Evolutionary conservation across 768 basidiomycete species (phyloP), one percentile per base, ranked within the genome.

Genomic region (Inosperma sp.): DNA sequence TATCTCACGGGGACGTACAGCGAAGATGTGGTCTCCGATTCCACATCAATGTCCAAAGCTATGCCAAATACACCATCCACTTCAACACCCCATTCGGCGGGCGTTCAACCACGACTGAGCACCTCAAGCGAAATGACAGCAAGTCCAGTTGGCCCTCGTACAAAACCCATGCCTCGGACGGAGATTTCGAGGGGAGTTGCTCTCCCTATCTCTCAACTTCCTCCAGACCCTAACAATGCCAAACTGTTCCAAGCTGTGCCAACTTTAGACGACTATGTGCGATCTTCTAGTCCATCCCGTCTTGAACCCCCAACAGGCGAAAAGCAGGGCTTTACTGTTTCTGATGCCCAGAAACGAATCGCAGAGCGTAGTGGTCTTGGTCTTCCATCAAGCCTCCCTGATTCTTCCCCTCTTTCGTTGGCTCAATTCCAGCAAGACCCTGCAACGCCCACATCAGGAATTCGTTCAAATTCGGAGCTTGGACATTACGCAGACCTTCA

Each of bases 1-100:
- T 93, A 93, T 66, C 88, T 89, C 52, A 79, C 82, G 7, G 90
- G 90, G 27, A 68, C 72, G n/a, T 90, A 90, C 70, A 85, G 79
- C 67, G 86, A 89, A 36, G 86, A 88, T 39, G 69, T 80, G 7
- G 64, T 67, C 31, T 61, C 76, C 45, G 67, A 73, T 36, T 68
- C 72, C 50, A 68, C 70, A 36, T 62, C 68, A 36, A 62, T 65
- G 25, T 50, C 69, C 34, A 68, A 60, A 50, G 47, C 62, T 27
- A 53, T 57, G 23, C 57, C 60, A 54, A 64, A 61, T 49, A 62
- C 56, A 49, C 55, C 61, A 54, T 48, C 57, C 55, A 55, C 68
- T 45, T 57, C 54, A 19, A 40, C 66, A 37, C 51, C 55, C 42
- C 59, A 54, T 49, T 48, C 61, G n/a, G n/a, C n/a, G 48, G 50